These are phyloP conservation scores for Coemansia sp. DNA, from an alignment of 192 early-diverging fungal species.

Conservation along the genomic window DNA sequence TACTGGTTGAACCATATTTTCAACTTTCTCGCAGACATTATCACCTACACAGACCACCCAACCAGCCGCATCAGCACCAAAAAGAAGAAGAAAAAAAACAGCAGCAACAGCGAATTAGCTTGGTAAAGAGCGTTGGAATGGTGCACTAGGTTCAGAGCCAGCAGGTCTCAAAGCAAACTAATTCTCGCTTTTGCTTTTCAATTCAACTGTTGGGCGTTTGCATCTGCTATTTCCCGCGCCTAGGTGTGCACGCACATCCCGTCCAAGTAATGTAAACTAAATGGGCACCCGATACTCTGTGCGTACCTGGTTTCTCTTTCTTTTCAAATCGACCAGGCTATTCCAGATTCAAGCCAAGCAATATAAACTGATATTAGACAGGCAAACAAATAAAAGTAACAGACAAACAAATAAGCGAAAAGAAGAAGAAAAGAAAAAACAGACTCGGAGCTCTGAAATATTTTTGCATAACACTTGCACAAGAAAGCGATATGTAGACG, in stretches of 20 bases:
- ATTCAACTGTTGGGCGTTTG: too few species aligned
- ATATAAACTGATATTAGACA: background rate
- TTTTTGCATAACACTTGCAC: background rate
- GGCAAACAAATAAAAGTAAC: background rate
- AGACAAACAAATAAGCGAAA: background rate
- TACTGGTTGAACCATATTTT: slow-evolving; percentile 39
- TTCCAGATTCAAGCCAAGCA: too few species aligned
- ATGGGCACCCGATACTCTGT: background rate
- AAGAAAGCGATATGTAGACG: background rate
- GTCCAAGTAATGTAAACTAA: background rate
- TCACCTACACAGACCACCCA: slow-evolving; percentile 8
- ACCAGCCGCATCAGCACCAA: too few species aligned
- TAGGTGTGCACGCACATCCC: background rate
- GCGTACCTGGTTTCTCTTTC: background rate
- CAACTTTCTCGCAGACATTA: slow-evolving; percentile 10
- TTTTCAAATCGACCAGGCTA: background rate
- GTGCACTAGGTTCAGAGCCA: too few species aligned
- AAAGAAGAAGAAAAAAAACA: background rate
- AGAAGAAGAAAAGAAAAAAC: background rate
- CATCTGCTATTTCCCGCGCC: background rate
- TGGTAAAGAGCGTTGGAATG: too few species aligned
- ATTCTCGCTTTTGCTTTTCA: too few species aligned
- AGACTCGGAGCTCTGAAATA: background rate
- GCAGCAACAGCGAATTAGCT: too few species aligned
- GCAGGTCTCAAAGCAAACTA: too few species aligned